Percentiles rank a stretch among this genome's conserved stretches.
Evolutionary conservation across 148 eudicot species (phyloP).

Genomic region (Gaultheria prostrata): DNA sequence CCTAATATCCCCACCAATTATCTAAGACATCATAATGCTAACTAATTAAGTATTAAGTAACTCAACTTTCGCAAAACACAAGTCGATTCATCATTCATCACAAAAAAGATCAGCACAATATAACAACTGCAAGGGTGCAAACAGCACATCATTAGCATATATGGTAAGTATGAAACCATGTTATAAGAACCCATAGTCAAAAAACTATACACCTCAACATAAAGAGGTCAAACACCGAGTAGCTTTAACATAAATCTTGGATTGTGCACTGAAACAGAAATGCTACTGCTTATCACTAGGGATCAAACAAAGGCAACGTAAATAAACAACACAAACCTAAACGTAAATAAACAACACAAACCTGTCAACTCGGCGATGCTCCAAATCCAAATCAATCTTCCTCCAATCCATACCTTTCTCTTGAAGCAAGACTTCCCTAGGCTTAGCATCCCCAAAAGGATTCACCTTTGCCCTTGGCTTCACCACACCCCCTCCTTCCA

Average conservation of each 20-base stretch:
- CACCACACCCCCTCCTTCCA: slow-evolving; percentile 22
- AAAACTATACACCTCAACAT: not conserved
- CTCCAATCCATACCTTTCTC: slow-evolving; percentile 93
- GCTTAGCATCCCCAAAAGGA: slow-evolving; percentile 98
- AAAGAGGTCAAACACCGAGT: not conserved
- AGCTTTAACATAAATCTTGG: not conserved
- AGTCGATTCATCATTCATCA: not conserved
- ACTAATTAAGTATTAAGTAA: not conserved
- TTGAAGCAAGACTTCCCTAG: slow-evolving; percentile 85
- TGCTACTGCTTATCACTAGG: not conserved
- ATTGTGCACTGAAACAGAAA: not conserved
- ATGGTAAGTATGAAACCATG: not conserved
- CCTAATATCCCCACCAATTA: not conserved
- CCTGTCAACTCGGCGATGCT: slow-evolving; percentile 73
- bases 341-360: slow-evolving; percentile 20
- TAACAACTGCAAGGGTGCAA: not conserved
- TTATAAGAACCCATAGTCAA: not conserved
- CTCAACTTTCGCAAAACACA: not conserved
- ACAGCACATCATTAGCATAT: not conserved
- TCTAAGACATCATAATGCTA: not conserved
- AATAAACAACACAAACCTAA: slow-evolving; percentile 42
- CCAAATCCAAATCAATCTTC: slow-evolving; percentile 90
- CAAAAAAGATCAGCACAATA: not conserved
- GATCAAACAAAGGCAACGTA: slow-evolving; percentile 1
- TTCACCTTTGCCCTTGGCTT: slow-evolving; percentile 74